Conservation (phyloP, 148 eudicot genomes). For the Arctostaphylos glauca region DNA sequence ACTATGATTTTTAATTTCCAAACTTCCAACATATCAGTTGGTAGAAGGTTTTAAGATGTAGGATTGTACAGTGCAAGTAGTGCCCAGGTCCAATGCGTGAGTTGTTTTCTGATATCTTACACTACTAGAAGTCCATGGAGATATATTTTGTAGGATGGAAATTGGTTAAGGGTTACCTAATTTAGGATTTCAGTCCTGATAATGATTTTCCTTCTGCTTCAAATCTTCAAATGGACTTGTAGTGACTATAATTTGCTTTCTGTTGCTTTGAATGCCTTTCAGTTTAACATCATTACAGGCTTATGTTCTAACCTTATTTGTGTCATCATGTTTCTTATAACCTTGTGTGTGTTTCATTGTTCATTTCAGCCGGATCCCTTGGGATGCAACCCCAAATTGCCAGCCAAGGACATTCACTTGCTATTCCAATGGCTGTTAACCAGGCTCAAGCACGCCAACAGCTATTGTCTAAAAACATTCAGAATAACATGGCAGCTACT, state of each 20-base stretch:
- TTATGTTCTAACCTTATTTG: neutral
- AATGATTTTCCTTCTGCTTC: neutral
- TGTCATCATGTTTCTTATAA: neutral
- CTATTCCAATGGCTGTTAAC: constrained; percentile 58
- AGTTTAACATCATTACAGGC: neutral
- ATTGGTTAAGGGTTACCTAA: neutral
- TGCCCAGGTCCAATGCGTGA: neutral
- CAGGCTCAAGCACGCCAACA: constrained; percentile 67
- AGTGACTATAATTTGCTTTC: neutral
- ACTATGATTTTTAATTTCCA: neutral
- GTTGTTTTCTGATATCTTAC: neutral
- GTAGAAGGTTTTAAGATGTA: neutral
- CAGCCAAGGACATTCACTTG: too few species aligned
- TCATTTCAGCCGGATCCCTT: constrained; percentile 43
- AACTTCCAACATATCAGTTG: neutral
- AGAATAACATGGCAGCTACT: constrained; percentile 49
- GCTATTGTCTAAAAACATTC: constrained; percentile 57
- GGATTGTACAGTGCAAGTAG: neutral
- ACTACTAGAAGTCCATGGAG: neutral
- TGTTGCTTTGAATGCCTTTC: neutral
- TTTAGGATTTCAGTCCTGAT: too few species aligned
- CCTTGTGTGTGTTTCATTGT: neutral
- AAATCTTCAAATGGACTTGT: neutral
- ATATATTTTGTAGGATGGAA: neutral
- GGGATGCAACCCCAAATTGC: constrained; percentile 63